A percentile compares a stretch with the other conserved stretches of the same genome.
phyloP scores from a whole-genome alignment of 2,329 filamentous ascomycete species.

The Monosporascus sp. region DNA sequence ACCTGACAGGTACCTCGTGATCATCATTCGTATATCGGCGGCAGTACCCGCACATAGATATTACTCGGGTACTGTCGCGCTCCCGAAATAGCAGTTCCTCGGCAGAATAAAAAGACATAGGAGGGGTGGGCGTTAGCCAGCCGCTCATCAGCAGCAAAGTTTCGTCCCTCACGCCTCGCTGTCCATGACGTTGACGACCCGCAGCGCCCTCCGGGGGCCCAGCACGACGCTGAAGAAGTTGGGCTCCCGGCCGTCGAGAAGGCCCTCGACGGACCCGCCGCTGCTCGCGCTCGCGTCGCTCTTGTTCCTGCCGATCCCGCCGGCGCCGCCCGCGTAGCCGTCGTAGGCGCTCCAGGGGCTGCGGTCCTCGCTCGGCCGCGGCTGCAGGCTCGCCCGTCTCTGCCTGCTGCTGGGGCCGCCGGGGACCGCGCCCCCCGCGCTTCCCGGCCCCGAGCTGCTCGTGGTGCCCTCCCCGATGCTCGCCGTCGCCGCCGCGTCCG shows the following conservation, averaged over 20 bases:
- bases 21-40: too few relatives aligned
- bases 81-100: too few relatives aligned
- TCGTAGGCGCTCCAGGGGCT: slow-evolving; percentile 19
- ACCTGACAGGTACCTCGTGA: too few relatives aligned
- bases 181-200: slow-evolving; percentile 57
- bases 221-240: slow-evolving; percentile 66
- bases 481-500: slow-evolving; percentile 13
- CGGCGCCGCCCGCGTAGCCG: slow-evolving; percentile 12
- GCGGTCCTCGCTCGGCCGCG: slow-evolving; percentile 23
- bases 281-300: slow-evolving; percentile 31
- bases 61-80: too few relatives aligned
- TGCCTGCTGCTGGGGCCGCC: slow-evolving; percentile 1
- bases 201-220: slow-evolving; percentile 61
- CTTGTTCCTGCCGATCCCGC: slow-evolving; percentile 19
- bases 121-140: too few relatives aligned
- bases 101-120: too few relatives aligned
- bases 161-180: slow-evolving; percentile 9
- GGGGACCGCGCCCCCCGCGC: neutral
- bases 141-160: too few relatives aligned
- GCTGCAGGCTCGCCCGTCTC: neutral
- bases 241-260: slow-evolving; percentile 52
- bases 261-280: slow-evolving; percentile 29
- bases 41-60: too few relatives aligned
- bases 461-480: too few relatives aligned
- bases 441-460: slow-evolving; percentile 2